Conservation (phyloP, 2,329 filamentous ascomycete genomes). For the Ophiosphaerella herpotricha region DNA sequence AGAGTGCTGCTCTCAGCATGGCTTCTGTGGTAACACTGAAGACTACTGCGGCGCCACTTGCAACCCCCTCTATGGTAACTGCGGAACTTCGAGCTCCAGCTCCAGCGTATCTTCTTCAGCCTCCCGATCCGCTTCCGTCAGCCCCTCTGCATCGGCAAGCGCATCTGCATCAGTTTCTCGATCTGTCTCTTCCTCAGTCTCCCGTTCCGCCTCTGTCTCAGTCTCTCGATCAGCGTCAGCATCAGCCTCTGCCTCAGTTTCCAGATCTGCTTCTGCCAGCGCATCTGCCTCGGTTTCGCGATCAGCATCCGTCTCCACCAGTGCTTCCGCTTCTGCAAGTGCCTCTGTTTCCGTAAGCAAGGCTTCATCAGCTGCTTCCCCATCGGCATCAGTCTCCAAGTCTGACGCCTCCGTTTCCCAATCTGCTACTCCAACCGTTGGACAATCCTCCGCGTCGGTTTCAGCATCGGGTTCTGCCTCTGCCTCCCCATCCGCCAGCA, state of each 20-base stretch:
- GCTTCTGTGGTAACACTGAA: slow-evolving; percentile 43
- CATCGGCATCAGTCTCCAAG: not conserved
- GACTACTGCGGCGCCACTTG: slow-evolving; percentile 19
- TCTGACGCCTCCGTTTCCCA: not conserved
- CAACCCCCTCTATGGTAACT: slow-evolving; percentile 35
- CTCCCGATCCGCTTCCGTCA: slow-evolving; percentile 3
- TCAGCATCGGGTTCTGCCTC: slow-evolving; percentile 4
- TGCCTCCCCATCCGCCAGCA: slow-evolving; percentile 7
- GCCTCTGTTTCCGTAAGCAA: not conserved
- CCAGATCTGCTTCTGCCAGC: slow-evolving; percentile 10
- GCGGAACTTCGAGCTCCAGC: slow-evolving; percentile 11
- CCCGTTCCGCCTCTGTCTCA: slow-evolving; percentile 6
- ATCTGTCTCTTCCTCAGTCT: slow-evolving; percentile 13
- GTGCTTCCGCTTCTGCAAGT: not conserved
- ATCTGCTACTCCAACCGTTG: not conserved
- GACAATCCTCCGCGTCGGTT: not conserved
- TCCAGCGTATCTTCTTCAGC: slow-evolving; percentile 2
- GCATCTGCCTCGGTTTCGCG: not conserved
- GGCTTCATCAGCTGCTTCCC: not conserved
- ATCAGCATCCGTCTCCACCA: no score
- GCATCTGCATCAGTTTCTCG: slow-evolving; percentile 8
- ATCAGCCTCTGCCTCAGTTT: slow-evolving; percentile 9
- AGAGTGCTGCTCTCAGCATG: slow-evolving; percentile 51
- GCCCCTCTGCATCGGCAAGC: slow-evolving; percentile 6
- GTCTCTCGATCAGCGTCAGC: slow-evolving; percentile 15